These are phyloP conservation scores for Diaporthe australafricana DNA, from an alignment of 2,329 filamentous ascomycete genomes.

Conservation along the genomic window DNA sequence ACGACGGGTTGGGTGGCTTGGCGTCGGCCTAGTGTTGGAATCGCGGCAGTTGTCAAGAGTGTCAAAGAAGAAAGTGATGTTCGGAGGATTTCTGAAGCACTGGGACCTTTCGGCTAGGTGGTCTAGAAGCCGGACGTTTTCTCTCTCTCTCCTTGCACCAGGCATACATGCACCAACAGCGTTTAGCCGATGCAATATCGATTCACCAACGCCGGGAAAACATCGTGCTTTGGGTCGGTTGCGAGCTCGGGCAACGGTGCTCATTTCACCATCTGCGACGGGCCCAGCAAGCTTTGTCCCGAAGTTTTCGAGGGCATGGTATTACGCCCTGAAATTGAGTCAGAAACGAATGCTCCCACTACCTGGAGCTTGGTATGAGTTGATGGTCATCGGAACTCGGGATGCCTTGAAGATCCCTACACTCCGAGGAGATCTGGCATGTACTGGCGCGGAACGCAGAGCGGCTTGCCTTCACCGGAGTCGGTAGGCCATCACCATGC, in stretches of 20 bases:
- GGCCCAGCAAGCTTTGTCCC: neutral
- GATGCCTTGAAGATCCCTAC: neutral
- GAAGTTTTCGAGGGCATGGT: neutral
- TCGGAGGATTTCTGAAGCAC: neutral
- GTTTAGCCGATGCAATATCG: neutral
- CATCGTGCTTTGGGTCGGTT: neutral
- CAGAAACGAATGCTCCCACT: neutral
- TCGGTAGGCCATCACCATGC: too few species aligned
- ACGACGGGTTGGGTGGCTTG: neutral
- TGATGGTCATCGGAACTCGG: neutral
- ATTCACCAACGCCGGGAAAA: neutral
- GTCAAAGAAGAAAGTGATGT: neutral
- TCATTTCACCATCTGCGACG: neutral
- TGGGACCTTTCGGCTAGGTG: neutral
- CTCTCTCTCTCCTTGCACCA: neutral
- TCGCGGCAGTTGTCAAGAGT: neutral
- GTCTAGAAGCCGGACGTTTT: neutral
- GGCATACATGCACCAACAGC: slow-evolving; percentile 1
- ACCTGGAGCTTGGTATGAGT: neutral
- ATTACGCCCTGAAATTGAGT: neutral
- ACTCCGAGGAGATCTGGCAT: neutral
- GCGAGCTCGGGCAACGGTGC: neutral
- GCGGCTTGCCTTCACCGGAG: neutral
- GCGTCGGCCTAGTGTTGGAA: neutral
- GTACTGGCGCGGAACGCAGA: neutral